Evolutionary conservation across 805 yeast genomes (phyloP).

Genomic region (Torulaspora gathmanii): DNA sequence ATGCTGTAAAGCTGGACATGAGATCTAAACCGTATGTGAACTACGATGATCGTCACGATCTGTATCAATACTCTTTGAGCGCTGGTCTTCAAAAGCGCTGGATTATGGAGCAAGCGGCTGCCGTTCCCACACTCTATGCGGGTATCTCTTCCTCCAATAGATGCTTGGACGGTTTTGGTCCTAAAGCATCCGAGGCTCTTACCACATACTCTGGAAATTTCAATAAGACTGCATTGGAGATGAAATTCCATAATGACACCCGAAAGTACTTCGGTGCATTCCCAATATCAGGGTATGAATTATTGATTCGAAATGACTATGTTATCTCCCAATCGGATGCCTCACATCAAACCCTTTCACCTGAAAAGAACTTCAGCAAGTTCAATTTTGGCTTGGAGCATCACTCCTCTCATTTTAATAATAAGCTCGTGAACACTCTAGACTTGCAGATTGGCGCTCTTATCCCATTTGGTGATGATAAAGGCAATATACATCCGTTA

Average conservation of each 20-base stretch:
- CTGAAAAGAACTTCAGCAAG: conserved; percentile 33
- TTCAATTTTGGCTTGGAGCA: conserved; percentile 25
- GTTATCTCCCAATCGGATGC: conserved; percentile 35
- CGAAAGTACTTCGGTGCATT: conserved; percentile 41
- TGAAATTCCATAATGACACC: conserved; percentile 41
- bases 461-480: conserved; percentile 28
- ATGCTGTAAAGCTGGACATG: conserved; percentile 43
- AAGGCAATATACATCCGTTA: conserved; percentile 47
- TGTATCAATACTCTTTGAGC: conserved; percentile 36
- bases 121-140: conserved; percentile 32
- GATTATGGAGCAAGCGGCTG: conserved; percentile 13
- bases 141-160: conserved; percentile 64
- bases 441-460: conserved; percentile 50
- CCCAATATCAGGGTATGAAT: conserved; percentile 43
- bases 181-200: conserved; percentile 34
- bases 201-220: conserved; percentile 45
- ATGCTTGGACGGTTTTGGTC: conserved; percentile 50
- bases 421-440: conserved; percentile 46
- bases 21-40: conserved; percentile 14
- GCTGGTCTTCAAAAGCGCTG: conserved; percentile 50
- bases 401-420: conserved; percentile 41
- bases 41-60: conserved; percentile 12
- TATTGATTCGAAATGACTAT: conserved; percentile 44
- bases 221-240: conserved; percentile 49
- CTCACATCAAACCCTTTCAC: conserved; percentile 28